Evolutionary conservation across 768 basidiomycete genomes (phyloP).

Genomic region (Cystobasidium onofrii): DNA sequence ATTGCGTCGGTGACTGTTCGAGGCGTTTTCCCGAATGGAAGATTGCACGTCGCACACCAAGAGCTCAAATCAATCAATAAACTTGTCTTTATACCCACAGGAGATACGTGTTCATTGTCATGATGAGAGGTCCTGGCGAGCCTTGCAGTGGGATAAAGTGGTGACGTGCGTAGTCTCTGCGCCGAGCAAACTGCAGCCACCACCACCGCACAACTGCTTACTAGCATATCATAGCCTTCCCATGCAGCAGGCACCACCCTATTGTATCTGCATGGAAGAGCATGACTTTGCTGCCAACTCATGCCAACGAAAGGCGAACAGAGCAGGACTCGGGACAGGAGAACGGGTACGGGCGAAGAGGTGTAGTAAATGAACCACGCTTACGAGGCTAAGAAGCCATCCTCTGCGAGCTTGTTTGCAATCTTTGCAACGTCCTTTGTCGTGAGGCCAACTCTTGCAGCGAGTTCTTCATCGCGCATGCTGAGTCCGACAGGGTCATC

Average conservation of each 20-base stretch:
- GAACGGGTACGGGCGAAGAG: not conserved
- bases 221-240: no score
- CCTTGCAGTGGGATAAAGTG: no score
- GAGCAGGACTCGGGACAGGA: not conserved
- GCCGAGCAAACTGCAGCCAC: no score
- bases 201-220: no score
- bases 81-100: not conserved
- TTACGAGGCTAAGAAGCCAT: constrained; percentile 69
- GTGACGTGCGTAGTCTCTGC: no score
- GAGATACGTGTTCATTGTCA: not conserved
- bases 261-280: not conserved
- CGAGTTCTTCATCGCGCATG: constrained; percentile 86
- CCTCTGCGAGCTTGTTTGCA: constrained; percentile 69
- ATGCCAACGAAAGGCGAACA: not conserved
- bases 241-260: not conserved
- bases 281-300: not conserved
- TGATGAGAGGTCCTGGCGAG: no score
- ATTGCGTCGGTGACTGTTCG: constrained; percentile 69
- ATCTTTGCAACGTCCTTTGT: constrained; percentile 83
- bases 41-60: not conserved
- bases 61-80: constrained; percentile 9
- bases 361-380: constrained; percentile 41
- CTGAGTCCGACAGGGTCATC: constrained; percentile 47
- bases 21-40: no score
- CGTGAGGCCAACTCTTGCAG: constrained; percentile 79